Conservation (phyloP, 129 eudicot genomes). For the Helianthus annuus region HanXRQr2.0-SUNRISE NC_035445.2:79688777-79689276, state of each 20-base stretch:
- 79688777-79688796: slow-evolving; percentile 19
- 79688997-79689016: too few relatives aligned
- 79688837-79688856: slow-evolving; percentile 5
- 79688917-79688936: background rate
- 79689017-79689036: too few relatives aligned
- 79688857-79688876: background rate
- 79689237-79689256: background rate
- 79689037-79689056: background rate
- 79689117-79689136: too few relatives aligned
- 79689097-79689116: too few relatives aligned
- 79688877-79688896: background rate
- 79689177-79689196: too few relatives aligned
- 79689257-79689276: background rate
- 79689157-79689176: too few relatives aligned
- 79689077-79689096: too few relatives aligned
- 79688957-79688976: too few relatives aligned
- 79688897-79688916: background rate
- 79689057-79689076: background rate
- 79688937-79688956: background rate
- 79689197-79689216: too few relatives aligned
- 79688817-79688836: slow-evolving; percentile 3
- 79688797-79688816: slow-evolving; percentile 13
- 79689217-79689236: too few relatives aligned
- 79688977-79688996: too few relatives aligned
- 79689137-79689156: too few relatives aligned